Evolutionary conservation across 2,329 filamentous ascomycete species (phyloP).

Genomic region (Huntiella decipiens): DNA sequence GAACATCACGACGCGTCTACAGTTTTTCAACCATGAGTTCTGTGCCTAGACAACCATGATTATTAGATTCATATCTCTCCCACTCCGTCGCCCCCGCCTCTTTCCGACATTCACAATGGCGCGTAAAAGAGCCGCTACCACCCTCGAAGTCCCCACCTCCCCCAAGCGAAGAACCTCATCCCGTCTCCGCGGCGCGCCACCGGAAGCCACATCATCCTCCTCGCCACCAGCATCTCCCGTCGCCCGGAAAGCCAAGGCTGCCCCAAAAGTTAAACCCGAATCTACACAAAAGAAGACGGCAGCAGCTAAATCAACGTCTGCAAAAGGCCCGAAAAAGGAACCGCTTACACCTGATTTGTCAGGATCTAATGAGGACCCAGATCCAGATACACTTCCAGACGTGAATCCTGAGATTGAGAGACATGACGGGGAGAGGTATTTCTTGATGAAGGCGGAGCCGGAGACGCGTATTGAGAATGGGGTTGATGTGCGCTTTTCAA

Average conservation of each 20-base stretch:
- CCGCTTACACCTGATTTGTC: background rate
- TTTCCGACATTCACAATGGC: background rate
- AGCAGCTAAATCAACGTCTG: background rate
- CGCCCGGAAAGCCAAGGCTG: background rate
- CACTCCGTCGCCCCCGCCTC: background rate
- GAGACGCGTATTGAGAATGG: constrained; percentile 74
- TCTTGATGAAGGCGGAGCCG: constrained; percentile 78
- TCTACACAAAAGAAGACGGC: background rate
- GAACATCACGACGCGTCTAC: too few species aligned
- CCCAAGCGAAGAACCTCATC: constrained; percentile 9
- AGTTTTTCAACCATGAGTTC: too few species aligned
- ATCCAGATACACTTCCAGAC: constrained; percentile 19
- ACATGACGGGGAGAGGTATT: constrained; percentile 36
- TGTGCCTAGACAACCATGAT: background rate
- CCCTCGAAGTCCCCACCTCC: background rate
- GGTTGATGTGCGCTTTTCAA: constrained; percentile 78
- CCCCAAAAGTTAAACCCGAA: background rate
- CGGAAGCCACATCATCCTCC: background rate
- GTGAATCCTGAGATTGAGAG: constrained; percentile 21
- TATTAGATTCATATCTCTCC: background rate
- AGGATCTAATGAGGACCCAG: constrained; percentile 15
- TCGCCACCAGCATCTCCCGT: background rate
- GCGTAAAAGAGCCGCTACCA: constrained; percentile 7
- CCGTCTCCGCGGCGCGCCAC: constrained; percentile 1
- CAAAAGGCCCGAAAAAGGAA: constrained; percentile 3